phyloP scores from a whole-genome alignment of 73 alveolate species.

The Tetrahymena borealis region DNA sequence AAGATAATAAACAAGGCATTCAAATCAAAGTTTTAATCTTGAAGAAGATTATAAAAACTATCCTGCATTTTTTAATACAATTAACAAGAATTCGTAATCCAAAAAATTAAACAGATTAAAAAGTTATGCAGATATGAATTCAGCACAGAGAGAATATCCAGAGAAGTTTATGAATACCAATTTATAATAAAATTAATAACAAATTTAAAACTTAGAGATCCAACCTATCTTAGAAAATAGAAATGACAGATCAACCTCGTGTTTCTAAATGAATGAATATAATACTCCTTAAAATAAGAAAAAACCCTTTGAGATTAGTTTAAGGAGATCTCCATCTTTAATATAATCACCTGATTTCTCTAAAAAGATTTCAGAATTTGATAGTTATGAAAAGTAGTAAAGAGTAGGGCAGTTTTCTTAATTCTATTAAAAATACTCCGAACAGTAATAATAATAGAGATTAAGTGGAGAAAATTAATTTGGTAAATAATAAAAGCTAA shows the following conservation, averaged over 20 bases:
- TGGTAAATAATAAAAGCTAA: too few relatives aligned
- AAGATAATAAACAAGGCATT: neutral
- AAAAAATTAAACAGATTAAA: neutral
- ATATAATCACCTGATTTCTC: neutral
- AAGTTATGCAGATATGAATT: neutral
- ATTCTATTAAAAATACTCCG: too few relatives aligned
- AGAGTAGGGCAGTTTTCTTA: too few relatives aligned
- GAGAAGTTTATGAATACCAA: neutral
- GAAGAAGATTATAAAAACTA: neutral
- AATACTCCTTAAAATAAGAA: neutral
- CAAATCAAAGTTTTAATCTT: neutral
- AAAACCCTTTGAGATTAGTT: neutral
- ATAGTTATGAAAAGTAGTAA: too few relatives aligned
- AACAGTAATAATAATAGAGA: too few relatives aligned
- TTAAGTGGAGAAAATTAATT: too few relatives aligned
- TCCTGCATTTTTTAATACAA: neutral
- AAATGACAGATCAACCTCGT: neutral
- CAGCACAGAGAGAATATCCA: neutral
- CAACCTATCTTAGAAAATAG: neutral
- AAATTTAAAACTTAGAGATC: neutral
- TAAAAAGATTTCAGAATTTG: too few relatives aligned
- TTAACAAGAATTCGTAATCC: neutral
- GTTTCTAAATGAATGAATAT: neutral
- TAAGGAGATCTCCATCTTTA: neutral
- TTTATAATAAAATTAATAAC: neutral